Conservation (phyloP, 805 yeast genomes). For the Kluyveromyces aestuarii region DNA sequence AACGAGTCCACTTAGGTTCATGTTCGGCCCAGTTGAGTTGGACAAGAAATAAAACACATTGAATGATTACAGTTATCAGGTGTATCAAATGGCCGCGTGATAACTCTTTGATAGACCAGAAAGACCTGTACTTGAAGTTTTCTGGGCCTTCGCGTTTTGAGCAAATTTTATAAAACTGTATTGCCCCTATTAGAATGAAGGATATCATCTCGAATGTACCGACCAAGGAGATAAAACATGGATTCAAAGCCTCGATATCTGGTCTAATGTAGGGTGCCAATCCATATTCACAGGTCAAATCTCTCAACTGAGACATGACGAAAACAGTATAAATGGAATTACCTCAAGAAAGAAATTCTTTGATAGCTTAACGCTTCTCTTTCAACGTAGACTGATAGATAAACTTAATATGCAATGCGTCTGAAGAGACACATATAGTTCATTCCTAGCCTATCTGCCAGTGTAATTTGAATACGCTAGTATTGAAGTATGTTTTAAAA, state of each 20-base stretch:
- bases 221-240: slow-evolving; percentile 25
- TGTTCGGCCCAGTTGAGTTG: slow-evolving; percentile 6
- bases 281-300: slow-evolving; percentile 9
- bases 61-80: slow-evolving; percentile 15
- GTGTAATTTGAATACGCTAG: too few relatives aligned
- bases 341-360: neutral
- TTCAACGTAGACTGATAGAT: too few relatives aligned
- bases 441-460: too few relatives aligned
- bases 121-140: slow-evolving; percentile 6
- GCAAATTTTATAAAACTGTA: slow-evolving; percentile 14
- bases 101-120: slow-evolving; percentile 4
- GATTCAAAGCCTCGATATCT: slow-evolving; percentile 27
- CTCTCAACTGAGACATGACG: slow-evolving; percentile 2
- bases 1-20: slow-evolving; percentile 6
- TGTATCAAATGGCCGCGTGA: slow-evolving; percentile 15
- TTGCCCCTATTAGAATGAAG: slow-evolving; percentile 15
- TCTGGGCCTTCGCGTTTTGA: slow-evolving; percentile 14
- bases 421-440: too few relatives aligned
- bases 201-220: slow-evolving; percentile 8
- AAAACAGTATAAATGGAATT: neutral
- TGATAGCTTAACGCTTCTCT: neutral
- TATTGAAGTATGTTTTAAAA: too few relatives aligned
- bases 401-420: too few relatives aligned
- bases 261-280: slow-evolving; percentile 27
- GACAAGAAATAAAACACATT: slow-evolving; percentile 8